These are phyloP conservation scores for Quercus aquifolioides DNA, from an alignment of 306 rosid genomes.

Conservation along the genomic window DNA sequence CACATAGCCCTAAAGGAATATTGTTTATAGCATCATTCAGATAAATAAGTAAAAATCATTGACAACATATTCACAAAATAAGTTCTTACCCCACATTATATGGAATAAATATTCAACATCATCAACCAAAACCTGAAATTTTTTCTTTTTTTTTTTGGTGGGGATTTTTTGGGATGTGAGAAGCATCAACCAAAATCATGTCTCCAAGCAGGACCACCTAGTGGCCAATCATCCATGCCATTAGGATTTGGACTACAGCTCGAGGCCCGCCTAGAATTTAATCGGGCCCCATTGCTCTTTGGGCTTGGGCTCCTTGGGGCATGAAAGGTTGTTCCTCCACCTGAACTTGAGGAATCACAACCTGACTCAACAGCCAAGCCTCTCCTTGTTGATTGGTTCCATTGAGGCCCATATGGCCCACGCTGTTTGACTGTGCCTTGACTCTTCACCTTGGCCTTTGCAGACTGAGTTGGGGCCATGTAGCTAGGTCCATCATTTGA, in stretches of 20 bases:
- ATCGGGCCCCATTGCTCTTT: constrained; percentile 30
- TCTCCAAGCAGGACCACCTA: constrained; percentile 56
- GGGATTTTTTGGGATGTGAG: no score
- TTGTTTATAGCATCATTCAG: constrained; percentile 11
- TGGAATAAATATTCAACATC: not conserved
- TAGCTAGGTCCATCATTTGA: constrained; percentile 57
- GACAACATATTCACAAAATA: constrained; percentile 24
- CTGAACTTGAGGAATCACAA: constrained; percentile 54
- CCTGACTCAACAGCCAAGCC: constrained; percentile 26
- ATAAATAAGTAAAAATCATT: constrained; percentile 17
- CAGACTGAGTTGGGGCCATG: constrained; percentile 90
- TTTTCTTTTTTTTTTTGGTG: no score
- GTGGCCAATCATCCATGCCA: constrained; percentile 60
- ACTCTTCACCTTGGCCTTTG: constrained; percentile 72
- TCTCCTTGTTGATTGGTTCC: constrained; percentile 55
- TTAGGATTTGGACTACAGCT: constrained; percentile 42
- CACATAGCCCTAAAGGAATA: not conserved
- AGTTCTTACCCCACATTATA: constrained; percentile 25
- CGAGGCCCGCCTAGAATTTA: constrained; percentile 35
- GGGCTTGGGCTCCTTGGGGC: constrained; percentile 66
- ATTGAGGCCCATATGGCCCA: constrained; percentile 41
- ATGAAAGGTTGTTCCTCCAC: constrained; percentile 43
- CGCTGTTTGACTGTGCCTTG: constrained; percentile 44
- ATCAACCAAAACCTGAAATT: constrained; percentile 23
- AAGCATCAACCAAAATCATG: constrained; percentile 32